phyloP scores from a whole-genome alignment of 805 yeast species.

The Monosporozyma solicola region DNA sequence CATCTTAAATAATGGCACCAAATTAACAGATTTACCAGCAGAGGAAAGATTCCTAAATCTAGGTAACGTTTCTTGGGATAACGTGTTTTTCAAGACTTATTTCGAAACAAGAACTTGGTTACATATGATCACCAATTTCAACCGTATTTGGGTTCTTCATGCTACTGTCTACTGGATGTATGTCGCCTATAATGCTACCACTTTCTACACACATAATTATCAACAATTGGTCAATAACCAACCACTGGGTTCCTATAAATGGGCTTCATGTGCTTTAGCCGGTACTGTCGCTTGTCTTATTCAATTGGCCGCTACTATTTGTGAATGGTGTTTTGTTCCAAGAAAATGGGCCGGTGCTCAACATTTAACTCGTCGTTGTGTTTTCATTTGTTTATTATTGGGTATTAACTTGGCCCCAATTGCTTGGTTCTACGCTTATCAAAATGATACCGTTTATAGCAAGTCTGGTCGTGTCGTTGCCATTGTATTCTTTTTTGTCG shows the following conservation, averaged over 20 bases:
- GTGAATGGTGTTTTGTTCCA: conserved; percentile 95
- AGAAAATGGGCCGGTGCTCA: conserved; percentile 99
- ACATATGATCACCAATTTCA: conserved; percentile 88
- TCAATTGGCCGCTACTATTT: conserved; percentile 78
- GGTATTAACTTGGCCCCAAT: conserved; percentile 75
- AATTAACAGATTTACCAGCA: conserved; percentile 81
- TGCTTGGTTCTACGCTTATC: conserved; percentile 75
- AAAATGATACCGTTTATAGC: conserved; percentile 57
- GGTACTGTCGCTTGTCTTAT: conserved; percentile 78
- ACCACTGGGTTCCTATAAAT: conserved; percentile 82
- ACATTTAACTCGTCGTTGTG: conserved; percentile 79
- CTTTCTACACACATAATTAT: conserved; percentile 81
- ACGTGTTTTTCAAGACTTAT: conserved; percentile 91
- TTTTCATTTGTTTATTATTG: conserved; percentile 60
- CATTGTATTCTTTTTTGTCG: conserved; percentile 82
- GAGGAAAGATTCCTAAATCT: conserved; percentile 83
- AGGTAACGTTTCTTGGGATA: conserved; percentile 88
- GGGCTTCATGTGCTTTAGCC: conserved; percentile 91
- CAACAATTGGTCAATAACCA: conserved; percentile 72
- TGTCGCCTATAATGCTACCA: conserved; percentile 84
- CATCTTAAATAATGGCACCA: conserved; percentile 71
- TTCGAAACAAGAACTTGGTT: conserved; percentile 96
- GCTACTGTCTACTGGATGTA: conserved; percentile 90
- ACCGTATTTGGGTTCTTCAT: conserved; percentile 97
- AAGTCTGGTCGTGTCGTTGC: conserved; percentile 69